Base-by-base conservation (phyloP, 805 yeast species). In the Crinitomyces ghanaensis region DNA sequence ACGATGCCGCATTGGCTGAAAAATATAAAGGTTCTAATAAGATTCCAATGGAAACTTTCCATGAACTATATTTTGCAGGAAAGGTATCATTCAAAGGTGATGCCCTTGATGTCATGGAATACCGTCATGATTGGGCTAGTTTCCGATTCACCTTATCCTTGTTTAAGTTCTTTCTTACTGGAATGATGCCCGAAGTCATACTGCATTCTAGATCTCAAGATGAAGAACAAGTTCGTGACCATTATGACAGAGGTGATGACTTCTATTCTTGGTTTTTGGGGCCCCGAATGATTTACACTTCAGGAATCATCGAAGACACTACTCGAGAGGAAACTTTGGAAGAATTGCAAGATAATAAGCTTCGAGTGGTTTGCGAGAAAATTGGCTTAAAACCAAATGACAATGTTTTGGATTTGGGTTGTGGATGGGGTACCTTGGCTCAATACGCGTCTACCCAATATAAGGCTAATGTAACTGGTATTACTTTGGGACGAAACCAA, bases 351-450 rank as follows among this genome's bases (percentile, higher is more conserved):
- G 95, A 84, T 63, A 84, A 84, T 68, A 84, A 85, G 62, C 67
- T 84, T 56, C 77, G 81, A 52, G 62, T 78, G 50, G 93, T 84
- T 35, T 85, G 93, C 55, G 93, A 81, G 59, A 84, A 84, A 64
- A 77, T 83, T 43, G 80, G 70, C 39, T 66, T 84, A 48, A 53
- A 75, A 51, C 49, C 70, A 44, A 91, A 83, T 48, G 95, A 84
- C 45, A 63, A 63, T 40, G 65, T 83, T 56, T 72, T 84, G 40
- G 95, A 84, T 53, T 62, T 84, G 38, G 95, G 95, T 42, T 84
- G 95, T 60, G 95, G 95, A 48, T 84, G 95, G 95, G 95, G 95
- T 54, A 80, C 95, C 33, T 68, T 86, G 53, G 84, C 93, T 30
- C 68, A 88, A 19, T 83, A 66, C 57, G 85, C 91, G 19, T 80